Evolutionary conservation across 2,329 filamentous ascomycete species (phyloP).

Genomic region (Fusarium sulawesiense): DNA sequence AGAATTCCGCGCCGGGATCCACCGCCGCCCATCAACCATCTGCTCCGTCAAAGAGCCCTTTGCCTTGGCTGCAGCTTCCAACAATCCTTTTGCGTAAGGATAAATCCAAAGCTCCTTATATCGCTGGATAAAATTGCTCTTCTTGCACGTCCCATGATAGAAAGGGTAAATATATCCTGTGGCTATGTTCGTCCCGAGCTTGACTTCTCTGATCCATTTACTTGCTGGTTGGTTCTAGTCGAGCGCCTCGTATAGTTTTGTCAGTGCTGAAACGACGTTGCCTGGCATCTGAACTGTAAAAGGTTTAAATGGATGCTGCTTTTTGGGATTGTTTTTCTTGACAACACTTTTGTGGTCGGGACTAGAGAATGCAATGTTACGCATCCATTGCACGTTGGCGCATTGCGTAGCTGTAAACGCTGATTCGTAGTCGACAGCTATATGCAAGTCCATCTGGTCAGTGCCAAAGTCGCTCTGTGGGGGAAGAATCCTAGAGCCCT

Average conservation of each 20-base stretch:
- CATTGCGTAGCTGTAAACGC: slow-evolving; percentile 41
- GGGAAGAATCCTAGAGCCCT: not conserved
- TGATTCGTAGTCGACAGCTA: slow-evolving; percentile 56
- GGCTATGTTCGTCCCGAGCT: slow-evolving; percentile 53
- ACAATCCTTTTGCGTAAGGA: slow-evolving; percentile 17
- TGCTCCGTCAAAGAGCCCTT: slow-evolving; percentile 9
- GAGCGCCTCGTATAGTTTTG: slow-evolving; percentile 48
- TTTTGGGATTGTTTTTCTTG: slow-evolving; percentile 42
- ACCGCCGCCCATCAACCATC: slow-evolving; percentile 23
- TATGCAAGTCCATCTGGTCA: slow-evolving; percentile 47
- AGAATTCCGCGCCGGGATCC: slow-evolving; percentile 14
- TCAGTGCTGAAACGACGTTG: slow-evolving; percentile 46
- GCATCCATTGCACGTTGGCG: not conserved
- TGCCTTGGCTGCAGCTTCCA: slow-evolving; percentile 13
- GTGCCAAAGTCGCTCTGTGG: not conserved
- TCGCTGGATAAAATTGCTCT: slow-evolving; percentile 25
- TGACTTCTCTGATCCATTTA: slow-evolving; percentile 49
- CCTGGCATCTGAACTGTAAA: slow-evolving; percentile 50
- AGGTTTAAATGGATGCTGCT: slow-evolving; percentile 46
- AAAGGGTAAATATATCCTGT: slow-evolving; percentile 30
- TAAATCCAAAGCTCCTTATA: slow-evolving; percentile 35
- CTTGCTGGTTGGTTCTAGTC: slow-evolving; percentile 43
- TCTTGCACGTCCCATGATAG: slow-evolving; percentile 33
- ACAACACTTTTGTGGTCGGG: slow-evolving; percentile 34
- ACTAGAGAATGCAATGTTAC: not conserved